Evolutionary conservation across 2,329 filamentous ascomycete species (phyloP).

Genomic region (Penicillium sp.): DNA sequence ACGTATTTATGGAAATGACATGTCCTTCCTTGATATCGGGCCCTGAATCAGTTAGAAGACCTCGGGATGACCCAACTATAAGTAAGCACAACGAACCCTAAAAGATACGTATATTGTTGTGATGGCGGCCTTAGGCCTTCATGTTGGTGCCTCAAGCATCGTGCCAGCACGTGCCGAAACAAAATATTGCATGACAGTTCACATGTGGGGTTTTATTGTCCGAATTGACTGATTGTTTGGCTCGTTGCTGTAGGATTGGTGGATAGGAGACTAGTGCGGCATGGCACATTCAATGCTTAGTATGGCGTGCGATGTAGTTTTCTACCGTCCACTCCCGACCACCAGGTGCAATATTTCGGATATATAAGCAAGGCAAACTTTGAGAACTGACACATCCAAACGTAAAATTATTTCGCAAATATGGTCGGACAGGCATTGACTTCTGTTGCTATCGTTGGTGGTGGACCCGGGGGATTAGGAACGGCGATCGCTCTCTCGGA

Average conservation of each 20-base stretch:
- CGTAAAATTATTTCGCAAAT: not conserved
- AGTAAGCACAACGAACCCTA: too few species aligned
- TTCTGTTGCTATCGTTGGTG: conserved; percentile 40
- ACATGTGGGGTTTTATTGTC: not conserved
- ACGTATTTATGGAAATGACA: not conserved
- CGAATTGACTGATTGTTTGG: not conserved
- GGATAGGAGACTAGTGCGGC: not conserved
- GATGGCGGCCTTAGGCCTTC: too few species aligned
- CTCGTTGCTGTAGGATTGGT: not conserved
- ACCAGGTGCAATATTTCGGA: not conserved
- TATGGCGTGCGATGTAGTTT: conserved; percentile 17
- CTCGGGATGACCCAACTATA: not conserved
- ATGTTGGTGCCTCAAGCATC: too few species aligned
- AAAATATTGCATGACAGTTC: not conserved
- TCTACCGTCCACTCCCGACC: not conserved
- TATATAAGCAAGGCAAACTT: not conserved
- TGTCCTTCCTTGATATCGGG: not conserved
- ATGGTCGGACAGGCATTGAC: conserved; percentile 12
- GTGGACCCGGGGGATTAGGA: conserved; percentile 41
- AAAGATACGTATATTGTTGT: too few species aligned
- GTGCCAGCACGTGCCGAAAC: not conserved
- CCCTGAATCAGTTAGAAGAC: not conserved
- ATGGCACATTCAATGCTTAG: conserved; percentile 10
- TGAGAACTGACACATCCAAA: too few species aligned
- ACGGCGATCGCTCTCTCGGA: conserved; percentile 47